These are phyloP conservation scores for Phytophthora brassicae DNA, from an alignment of 352 stramenopile species.

Conservation along the genomic window DNA sequence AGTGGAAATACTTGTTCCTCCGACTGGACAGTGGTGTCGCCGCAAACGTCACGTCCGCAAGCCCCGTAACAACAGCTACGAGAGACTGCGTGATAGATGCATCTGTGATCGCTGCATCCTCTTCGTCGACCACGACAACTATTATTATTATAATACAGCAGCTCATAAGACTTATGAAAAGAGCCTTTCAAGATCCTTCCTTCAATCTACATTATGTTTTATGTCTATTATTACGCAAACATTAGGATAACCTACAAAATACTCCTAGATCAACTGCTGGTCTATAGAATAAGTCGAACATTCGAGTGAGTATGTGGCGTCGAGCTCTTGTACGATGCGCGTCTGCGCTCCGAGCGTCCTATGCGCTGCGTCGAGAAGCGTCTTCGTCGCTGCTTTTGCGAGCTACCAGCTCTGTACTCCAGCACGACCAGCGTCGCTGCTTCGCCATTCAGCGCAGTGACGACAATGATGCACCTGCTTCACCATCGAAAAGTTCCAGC, in stretches of 20 bases:
- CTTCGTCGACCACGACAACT: constrained; percentile 9
- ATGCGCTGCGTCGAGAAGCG: background rate
- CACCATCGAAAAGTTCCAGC: no score
- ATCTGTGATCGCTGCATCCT: constrained; percentile 34
- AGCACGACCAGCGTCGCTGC: constrained; percentile 16
- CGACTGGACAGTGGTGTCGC: constrained; percentile 31
- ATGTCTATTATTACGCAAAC: background rate
- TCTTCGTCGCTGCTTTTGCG: background rate
- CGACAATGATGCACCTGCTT: constrained; percentile 5
- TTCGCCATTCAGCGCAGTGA: constrained; percentile 20
- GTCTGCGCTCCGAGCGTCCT: constrained; percentile 10
- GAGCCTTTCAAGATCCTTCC: constrained; percentile 16
- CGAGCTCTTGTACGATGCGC: constrained; percentile 28
- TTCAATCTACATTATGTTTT: background rate
- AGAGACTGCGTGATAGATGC: constrained; percentile 35
- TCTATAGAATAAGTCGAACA: no score
- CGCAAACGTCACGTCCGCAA: constrained; percentile 41
- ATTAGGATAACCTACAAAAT: background rate
- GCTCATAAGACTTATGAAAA: constrained; percentile 1
- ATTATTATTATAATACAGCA: background rate
- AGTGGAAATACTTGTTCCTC: constrained; percentile 41
- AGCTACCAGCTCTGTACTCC: background rate
- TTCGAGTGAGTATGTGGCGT: constrained; percentile 26
- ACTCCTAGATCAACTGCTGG: background rate
- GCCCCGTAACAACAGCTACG: constrained; percentile 36